Percentiles rank a stretch among this genome's conserved stretches.
phyloP scores from a whole-genome alignment of 352 stramenopile genomes.

The Pythium chondricola region DNA sequence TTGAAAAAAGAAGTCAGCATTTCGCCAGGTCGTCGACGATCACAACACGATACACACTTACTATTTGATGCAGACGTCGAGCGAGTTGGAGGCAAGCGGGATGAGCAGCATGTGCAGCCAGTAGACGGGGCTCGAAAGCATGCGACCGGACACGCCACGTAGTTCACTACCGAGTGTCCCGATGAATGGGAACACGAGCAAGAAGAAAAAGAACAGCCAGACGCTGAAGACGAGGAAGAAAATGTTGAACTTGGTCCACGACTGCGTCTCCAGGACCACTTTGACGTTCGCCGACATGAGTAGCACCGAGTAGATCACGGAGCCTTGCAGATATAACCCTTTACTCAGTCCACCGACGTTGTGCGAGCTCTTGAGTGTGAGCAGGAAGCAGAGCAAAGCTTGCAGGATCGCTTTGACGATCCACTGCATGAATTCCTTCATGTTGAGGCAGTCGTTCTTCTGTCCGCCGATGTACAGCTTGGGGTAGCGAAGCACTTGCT shows the following conservation, averaged over 20 bases:
- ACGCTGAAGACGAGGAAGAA: constrained; percentile 51
- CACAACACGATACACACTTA: constrained; percentile 18
- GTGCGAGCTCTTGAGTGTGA: constrained; percentile 35
- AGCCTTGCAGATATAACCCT: constrained; percentile 56
- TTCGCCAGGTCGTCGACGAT: too few species aligned
- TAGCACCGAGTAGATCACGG: constrained; percentile 60
- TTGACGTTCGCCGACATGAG: constrained; percentile 76
- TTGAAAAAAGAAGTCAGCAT: constrained; percentile 1
- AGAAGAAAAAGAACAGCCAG: constrained; percentile 54
- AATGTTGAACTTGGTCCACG: constrained; percentile 68
- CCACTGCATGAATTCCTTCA: constrained; percentile 49
- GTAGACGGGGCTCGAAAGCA: constrained; percentile 58
- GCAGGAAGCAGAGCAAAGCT: constrained; percentile 55
- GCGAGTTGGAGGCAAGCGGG: constrained; percentile 48
- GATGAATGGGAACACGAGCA: constrained; percentile 52
- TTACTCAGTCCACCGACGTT: constrained; percentile 29
- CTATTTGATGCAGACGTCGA: constrained; percentile 66
- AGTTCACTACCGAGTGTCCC: constrained; percentile 45
- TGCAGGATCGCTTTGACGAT: constrained; percentile 64
- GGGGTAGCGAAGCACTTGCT: constrained; percentile 57
- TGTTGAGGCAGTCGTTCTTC: constrained; percentile 60
- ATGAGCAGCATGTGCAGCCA: constrained; percentile 64
- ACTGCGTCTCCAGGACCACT: constrained; percentile 69
- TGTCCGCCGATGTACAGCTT: constrained; percentile 55
- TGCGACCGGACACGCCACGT: constrained; percentile 38